These are phyloP conservation scores for Calonectria pauciramosa DNA, from an alignment of 2,329 filamentous ascomycete genomes.

Conservation along the genomic window DNA sequence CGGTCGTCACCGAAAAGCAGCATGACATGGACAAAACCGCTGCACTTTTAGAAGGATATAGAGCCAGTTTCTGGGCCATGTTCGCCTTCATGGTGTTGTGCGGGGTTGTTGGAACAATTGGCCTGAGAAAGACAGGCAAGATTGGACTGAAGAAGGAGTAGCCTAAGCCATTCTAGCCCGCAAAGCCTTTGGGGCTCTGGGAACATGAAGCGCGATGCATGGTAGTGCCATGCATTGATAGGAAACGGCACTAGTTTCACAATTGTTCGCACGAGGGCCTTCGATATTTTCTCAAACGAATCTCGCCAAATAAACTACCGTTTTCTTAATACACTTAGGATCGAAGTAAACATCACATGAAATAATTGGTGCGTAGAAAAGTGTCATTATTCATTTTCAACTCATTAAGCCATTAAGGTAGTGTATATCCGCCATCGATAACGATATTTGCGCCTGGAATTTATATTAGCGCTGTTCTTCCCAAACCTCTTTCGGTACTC, in stretches of 20 bases:
- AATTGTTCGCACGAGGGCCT: not conserved
- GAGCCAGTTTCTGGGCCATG: constrained; percentile 62
- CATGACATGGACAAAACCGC: constrained; percentile 35
- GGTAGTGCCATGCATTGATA: not conserved
- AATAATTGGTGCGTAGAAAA: not conserved
- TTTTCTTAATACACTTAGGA: not conserved
- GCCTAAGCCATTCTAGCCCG: not conserved
- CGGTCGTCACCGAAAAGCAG: constrained; percentile 51
- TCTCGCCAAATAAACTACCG: not conserved
- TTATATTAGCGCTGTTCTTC: not conserved
- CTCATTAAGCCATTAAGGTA: constrained; percentile 28
- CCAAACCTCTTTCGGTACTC: constrained; percentile 1
- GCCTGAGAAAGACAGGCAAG: constrained; percentile 57
- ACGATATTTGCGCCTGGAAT: constrained; percentile 41
- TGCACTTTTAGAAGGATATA: constrained; percentile 61
- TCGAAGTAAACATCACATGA: not conserved
- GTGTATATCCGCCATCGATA: constrained; percentile 44
- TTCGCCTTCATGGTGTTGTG: constrained; percentile 59
- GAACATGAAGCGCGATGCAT: not conserved
- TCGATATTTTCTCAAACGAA: not conserved
- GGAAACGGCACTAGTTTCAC: not conserved
- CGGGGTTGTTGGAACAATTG: constrained; percentile 52
- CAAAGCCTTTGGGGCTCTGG: no score
- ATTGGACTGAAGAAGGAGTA: constrained; percentile 59
- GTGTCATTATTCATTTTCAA: not conserved